Evolutionary conservation across 192 early-diverging fungal species (phyloP).

Genomic region (Backusella macrospora): DNA sequence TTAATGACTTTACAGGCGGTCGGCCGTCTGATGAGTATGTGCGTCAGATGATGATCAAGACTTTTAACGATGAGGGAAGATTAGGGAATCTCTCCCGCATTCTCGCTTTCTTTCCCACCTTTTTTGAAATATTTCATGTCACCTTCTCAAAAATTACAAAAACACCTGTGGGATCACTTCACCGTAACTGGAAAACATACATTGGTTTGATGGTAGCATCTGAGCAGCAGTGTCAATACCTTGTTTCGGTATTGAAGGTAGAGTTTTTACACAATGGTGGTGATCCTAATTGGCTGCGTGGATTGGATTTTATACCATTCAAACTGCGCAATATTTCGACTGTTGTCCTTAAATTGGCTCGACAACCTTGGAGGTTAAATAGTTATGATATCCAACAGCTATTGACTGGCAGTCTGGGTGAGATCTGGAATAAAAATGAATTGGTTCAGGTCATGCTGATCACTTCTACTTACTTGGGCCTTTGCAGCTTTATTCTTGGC

Average conservation of each 20-base stretch:
- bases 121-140: conserved; percentile 52
- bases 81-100: conserved; percentile 52
- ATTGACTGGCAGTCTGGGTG: conserved; percentile 34
- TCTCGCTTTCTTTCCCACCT: conserved; percentile 59
- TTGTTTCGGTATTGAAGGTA: conserved; percentile 54
- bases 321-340: conserved; percentile 54
- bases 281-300: conserved; percentile 56
- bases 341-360: conserved; percentile 50
- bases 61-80: conserved; percentile 51
- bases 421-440: conserved; percentile 56
- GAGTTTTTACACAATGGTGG: conserved; percentile 55
- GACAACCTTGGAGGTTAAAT: conserved; percentile 57
- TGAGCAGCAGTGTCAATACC: conserved; percentile 56
- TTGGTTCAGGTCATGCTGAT: conserved; percentile 57
- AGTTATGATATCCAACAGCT: conserved; percentile 44
- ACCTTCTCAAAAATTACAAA: conserved; percentile 45
- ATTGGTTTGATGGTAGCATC: conserved; percentile 59
- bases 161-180: conserved; percentile 48
- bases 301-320: conserved; percentile 43
- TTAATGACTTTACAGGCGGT: conserved; percentile 37
- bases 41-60: conserved; percentile 51
- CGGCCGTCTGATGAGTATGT: conserved; percentile 53
- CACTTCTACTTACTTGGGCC: conserved; percentile 51
- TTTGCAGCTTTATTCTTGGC: conserved; percentile 54
- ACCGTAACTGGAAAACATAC: conserved; percentile 52